phyloP scores from a whole-genome alignment of 2,329 filamentous ascomycete genomes.

The Sphaerulina musiva region DNA sequence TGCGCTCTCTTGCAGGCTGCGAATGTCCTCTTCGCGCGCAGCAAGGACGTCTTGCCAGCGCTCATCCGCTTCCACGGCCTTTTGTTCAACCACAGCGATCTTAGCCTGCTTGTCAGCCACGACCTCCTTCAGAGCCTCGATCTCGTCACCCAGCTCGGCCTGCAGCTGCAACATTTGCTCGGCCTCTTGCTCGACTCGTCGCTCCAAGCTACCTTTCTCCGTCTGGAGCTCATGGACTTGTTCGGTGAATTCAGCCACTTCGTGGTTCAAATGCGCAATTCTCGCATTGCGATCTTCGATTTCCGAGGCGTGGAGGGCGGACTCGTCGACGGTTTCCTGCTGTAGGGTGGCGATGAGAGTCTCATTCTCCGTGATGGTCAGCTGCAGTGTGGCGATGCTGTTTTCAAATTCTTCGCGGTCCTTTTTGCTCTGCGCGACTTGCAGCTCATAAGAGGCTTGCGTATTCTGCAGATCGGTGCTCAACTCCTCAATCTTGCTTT shows the following conservation, averaged over 20 bases:
- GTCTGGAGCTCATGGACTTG: conserved; percentile 25
- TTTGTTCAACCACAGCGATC: conserved; percentile 30
- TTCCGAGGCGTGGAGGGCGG: conserved; percentile 28
- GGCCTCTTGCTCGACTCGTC: conserved; percentile 33
- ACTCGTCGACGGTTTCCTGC: conserved; percentile 21
- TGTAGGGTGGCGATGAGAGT: conserved; percentile 25
- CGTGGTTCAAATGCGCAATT: conserved; percentile 30
- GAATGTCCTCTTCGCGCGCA: conserved; percentile 36
- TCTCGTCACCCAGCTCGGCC: conserved; percentile 30
- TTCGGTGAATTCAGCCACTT: conserved; percentile 17
- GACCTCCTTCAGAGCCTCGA: conserved; percentile 26
- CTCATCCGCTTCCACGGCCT: conserved; percentile 35
- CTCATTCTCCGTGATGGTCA: conserved; percentile 24
- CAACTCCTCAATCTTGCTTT: conserved; percentile 26
- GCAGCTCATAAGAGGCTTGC: conserved; percentile 19
- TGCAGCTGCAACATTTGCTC: conserved; percentile 33
- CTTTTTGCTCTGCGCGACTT: conserved; percentile 16
- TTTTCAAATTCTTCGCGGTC: conserved; percentile 25
- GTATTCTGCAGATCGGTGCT: conserved; percentile 23
- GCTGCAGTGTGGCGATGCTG: conserved; percentile 24
- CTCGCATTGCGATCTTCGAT: conserved; percentile 32
- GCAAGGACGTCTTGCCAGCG: conserved; percentile 38
- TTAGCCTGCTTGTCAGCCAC: conserved; percentile 33
- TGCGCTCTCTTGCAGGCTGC: conserved; percentile 25
- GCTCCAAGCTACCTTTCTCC: conserved; percentile 31